Evolutionary conservation across 345 rosid genomes (phyloP), one percentile per base, ranked within the genome.

Genomic region (Euphorbia pulcherrima): DNA sequence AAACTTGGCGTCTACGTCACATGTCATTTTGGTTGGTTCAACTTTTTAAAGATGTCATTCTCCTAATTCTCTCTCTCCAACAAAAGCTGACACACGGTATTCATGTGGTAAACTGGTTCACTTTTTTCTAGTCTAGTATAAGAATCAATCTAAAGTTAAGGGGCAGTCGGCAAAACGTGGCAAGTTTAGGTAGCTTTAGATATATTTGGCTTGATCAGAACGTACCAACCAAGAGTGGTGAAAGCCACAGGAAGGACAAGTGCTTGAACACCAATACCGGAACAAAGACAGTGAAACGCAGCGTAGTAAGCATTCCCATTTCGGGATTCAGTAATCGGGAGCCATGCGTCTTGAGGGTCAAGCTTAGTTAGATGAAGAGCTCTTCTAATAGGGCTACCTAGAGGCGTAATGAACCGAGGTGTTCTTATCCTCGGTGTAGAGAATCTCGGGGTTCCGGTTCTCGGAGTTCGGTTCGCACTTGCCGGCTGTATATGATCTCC

Each of bases 221-320:
- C 75, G 62, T 72, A 90, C 98, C 98, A 92, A 37, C 98, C 98
- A 29, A 90, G 94, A 58, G 85, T 12, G 24, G 92, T 72, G 73
- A 93, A 89, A 56, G 98, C 97, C 35, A 92, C 87, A 5, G 97
- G 97, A 29, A 93, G 90, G n/a, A 86, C 74, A n/a, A 93, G 90
- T 23, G 92, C 94, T 74, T 90, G 98, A 37, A 82, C 50, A 26
- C 97, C 94, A 68, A 93, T 81, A 8, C 98, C 97, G 0, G 97
- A 88, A 68, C 96, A 93, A 4, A 90, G 94, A 60, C 83, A 83
- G 41, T 90, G 97, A 82, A 89, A 88, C 59, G 90, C 92, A 0
- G 94, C 92, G 55, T 92, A 90, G 64, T 63, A 85, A 8, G 87
- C 79, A 65, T 90, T 93, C 4, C 97, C 96, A 52, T 90, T 88